Conservation (phyloP, 1,284 basidiomycete genomes). For the Cryptococcus floricola region DNA sequence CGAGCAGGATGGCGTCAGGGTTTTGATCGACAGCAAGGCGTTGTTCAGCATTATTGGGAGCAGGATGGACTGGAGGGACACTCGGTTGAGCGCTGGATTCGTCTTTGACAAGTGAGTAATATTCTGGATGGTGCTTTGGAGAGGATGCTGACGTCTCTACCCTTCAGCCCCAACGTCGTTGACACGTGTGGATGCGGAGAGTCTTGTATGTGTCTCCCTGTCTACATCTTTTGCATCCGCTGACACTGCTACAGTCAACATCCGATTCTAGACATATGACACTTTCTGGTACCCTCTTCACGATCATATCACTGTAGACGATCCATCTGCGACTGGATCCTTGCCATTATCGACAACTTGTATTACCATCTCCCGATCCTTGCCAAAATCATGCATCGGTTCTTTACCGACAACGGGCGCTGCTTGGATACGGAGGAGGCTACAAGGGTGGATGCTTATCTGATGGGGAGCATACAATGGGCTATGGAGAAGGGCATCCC, state of each 20-base stretch:
- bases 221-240: not conserved
- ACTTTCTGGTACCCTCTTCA: too few species aligned
- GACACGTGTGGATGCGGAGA: slow-evolving; percentile 48
- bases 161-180: slow-evolving; percentile 39
- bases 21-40: slow-evolving; percentile 95
- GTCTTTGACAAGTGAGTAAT: slow-evolving; percentile 45
- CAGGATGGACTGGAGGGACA: slow-evolving; percentile 98
- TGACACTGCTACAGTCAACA: slow-evolving; percentile 7
- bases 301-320: too few species aligned
- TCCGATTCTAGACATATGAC: slow-evolving; percentile 4
- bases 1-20: slow-evolving; percentile 86
- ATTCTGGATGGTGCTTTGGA: not conserved
- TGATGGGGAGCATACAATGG: too few species aligned
- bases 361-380: too few species aligned
- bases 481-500: too few species aligned
- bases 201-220: slow-evolving; percentile 30
- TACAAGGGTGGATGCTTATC: too few species aligned
- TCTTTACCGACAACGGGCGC: too few species aligned
- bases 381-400: too few species aligned
- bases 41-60: slow-evolving; percentile 97
- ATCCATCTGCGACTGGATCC: too few species aligned
- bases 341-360: too few species aligned
- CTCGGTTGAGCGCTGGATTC: slow-evolving; percentile 61
- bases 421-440: too few species aligned
- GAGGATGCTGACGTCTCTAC: not conserved